phyloP scores from a whole-genome alignment of 2,329 filamentous ascomycete genomes.

The Xylaria sp. region DNA sequence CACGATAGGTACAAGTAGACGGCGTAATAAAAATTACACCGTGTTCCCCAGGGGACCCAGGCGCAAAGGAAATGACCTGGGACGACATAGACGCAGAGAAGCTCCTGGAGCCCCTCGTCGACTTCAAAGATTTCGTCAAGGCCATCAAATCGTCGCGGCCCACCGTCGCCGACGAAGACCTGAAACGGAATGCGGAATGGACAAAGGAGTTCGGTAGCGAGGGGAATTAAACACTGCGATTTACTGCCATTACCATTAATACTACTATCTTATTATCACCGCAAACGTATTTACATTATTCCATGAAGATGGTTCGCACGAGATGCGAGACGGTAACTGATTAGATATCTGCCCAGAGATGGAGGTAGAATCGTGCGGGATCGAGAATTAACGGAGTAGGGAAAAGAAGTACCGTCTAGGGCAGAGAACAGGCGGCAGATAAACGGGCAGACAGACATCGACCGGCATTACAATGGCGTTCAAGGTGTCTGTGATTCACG shows the following conservation, averaged over 20 bases:
- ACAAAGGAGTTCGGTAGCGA: constrained; percentile 96
- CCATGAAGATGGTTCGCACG: background rate
- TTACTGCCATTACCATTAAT: background rate
- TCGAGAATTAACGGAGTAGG: background rate
- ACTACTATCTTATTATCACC: background rate
- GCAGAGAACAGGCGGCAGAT: background rate
- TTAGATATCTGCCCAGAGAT: background rate
- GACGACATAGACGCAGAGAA: constrained; percentile 85
- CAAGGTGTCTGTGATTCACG: constrained; percentile 40
- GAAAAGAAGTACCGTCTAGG: background rate
- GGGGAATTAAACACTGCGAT: constrained; percentile 61
- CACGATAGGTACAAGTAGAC: constrained; percentile 74
- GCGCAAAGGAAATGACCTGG: constrained; percentile 94
- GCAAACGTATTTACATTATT: constrained; percentile 9
- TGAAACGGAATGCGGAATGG: constrained; percentile 89
- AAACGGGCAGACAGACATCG: constrained; percentile 12
- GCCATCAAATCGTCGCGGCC: constrained; percentile 89
- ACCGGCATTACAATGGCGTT: constrained; percentile 46
- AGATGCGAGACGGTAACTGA: constrained; percentile 10
- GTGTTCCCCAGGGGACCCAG: constrained; percentile 89
- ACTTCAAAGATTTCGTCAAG: constrained; percentile 92
- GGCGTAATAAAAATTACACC: constrained; percentile 78
- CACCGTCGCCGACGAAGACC: constrained; percentile 88
- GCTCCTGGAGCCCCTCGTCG: constrained; percentile 85
- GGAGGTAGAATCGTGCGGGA: background rate